Percentiles rank a stretch among this genome's conserved stretches.
These are phyloP conservation scores for Priceomyces haplophilus DNA, from an alignment of 805 yeast species.

Conservation along the genomic window DNA sequence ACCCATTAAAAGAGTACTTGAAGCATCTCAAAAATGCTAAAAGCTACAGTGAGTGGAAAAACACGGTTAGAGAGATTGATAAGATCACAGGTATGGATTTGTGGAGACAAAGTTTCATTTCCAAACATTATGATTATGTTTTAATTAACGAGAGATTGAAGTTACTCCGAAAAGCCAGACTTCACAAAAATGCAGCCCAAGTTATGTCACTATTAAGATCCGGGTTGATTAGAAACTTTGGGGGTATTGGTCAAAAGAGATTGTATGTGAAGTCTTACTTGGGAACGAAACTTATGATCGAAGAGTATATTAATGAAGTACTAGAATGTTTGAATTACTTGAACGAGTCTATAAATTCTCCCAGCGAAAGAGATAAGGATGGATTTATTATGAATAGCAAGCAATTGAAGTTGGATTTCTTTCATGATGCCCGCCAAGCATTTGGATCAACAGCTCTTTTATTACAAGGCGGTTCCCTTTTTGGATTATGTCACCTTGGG, in stretches of 20 bases:
- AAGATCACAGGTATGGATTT: conserved; percentile 43
- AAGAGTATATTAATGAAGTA: conserved; percentile 79
- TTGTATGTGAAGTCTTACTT: conserved; percentile 77
- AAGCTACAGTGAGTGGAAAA: conserved; percentile 70
- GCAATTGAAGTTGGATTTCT: conserved; percentile 68
- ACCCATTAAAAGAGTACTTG: conserved; percentile 46
- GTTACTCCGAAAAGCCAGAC: conserved; percentile 58
- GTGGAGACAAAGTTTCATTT: conserved; percentile 81
- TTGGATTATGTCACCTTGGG: conserved; percentile 92
- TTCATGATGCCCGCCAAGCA: conserved; percentile 81
- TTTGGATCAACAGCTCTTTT: conserved; percentile 89
- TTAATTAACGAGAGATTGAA: conserved; percentile 74
- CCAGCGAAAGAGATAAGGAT: conserved; percentile 25
- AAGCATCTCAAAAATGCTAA: conserved; percentile 50
- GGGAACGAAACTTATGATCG: conserved; percentile 88
- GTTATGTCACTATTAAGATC: conserved; percentile 71
- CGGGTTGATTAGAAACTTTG: conserved; percentile 85
- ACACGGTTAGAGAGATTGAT: conserved; percentile 48
- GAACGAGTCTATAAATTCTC: conserved; percentile 39
- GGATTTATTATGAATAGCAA: conserved; percentile 43
- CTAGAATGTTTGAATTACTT: conserved; percentile 62
- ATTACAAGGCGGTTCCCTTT: conserved; percentile 91
- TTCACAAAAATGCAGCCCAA: conserved; percentile 51
- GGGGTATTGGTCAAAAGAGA: conserved; percentile 78
- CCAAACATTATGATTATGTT: conserved; percentile 78